Conservation (phyloP, 176 grass and related monocot genomes). For the Carex pumila region DNA sequence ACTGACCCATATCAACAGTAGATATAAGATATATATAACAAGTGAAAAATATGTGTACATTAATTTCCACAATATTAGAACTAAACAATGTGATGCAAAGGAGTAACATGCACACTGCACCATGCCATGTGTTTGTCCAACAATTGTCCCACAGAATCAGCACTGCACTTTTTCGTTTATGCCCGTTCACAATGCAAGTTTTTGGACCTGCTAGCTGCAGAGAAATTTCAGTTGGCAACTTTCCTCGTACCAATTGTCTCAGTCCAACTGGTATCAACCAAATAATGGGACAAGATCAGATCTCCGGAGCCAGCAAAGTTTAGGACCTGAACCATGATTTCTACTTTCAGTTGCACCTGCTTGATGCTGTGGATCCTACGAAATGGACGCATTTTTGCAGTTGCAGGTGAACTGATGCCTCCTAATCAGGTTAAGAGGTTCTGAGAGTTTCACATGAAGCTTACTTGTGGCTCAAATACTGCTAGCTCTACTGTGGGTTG, state of each 20-base stretch:
- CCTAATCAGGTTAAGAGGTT: neutral
- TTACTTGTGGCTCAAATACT: neutral
- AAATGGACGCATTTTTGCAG: neutral
- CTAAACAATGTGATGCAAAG: neutral
- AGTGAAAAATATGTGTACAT: neutral
- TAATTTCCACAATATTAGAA: neutral
- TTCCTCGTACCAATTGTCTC: neutral
- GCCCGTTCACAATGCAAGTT: neutral
- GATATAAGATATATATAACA: neutral
- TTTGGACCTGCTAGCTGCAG: neutral
- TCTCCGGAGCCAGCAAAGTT: neutral
- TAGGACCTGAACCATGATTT: neutral
- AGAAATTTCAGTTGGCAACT: neutral
- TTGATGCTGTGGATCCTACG: neutral
- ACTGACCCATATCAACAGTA: neutral
- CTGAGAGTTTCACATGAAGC: neutral
- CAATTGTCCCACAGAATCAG: neutral
- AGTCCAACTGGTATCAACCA: neutral
- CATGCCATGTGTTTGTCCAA: neutral
- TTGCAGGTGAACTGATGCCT: neutral
- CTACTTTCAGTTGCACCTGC: neutral
- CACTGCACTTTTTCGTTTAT: neutral
- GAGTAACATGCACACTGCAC: neutral
- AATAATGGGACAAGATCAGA: neutral
- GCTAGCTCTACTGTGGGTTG: neutral